Evolutionary conservation across 2,329 filamentous ascomycete species (phyloP).

Genomic region (Diaporthe helianthi): DNA sequence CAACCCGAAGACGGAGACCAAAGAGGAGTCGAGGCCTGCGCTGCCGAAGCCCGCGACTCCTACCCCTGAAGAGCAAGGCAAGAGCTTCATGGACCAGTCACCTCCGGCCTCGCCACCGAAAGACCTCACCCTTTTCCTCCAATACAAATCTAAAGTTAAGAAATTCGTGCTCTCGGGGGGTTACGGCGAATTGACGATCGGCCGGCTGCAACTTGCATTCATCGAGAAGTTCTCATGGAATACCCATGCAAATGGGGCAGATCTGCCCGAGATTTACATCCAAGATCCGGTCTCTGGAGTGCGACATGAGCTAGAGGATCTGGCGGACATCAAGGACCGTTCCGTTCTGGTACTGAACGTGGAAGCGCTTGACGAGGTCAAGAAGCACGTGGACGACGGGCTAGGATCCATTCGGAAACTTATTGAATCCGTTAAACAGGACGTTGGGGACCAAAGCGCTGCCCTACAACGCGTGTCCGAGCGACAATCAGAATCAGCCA

Average conservation of each 20-base stretch:
- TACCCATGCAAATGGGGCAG: conserved; percentile 89
- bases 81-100: conserved; percentile 66
- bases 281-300: conserved; percentile 95
- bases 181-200: conserved; percentile 82
- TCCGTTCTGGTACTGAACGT: conserved; percentile 95
- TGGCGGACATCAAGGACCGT: conserved; percentile 91
- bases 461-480: conserved; percentile 88
- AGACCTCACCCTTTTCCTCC: conserved; percentile 90
- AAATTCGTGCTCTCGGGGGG: conserved; percentile 91
- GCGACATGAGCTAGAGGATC: conserved; percentile 94
- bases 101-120: conserved; percentile 75
- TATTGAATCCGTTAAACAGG: conserved; percentile 85
- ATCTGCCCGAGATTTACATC: conserved; percentile 96
- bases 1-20: conserved; percentile 37
- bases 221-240: conserved; percentile 99
- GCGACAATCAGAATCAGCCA: conserved; percentile 86
- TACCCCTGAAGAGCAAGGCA: conserved; percentile 56
- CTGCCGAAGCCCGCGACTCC: conserved; percentile 35
- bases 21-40: conserved; percentile 33
- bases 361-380: conserved; percentile 93
- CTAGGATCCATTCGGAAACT: conserved; percentile 80
- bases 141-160: conserved; percentile 97
- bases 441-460: conserved; percentile 81
- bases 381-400: conserved; percentile 93
- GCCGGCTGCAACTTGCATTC: conserved; percentile 89